A percentile compares a stretch with the other conserved stretches of the same genome.
Conservation (phyloP, 768 basidiomycete genomes). For the Leccinum rimulosum region DNA sequence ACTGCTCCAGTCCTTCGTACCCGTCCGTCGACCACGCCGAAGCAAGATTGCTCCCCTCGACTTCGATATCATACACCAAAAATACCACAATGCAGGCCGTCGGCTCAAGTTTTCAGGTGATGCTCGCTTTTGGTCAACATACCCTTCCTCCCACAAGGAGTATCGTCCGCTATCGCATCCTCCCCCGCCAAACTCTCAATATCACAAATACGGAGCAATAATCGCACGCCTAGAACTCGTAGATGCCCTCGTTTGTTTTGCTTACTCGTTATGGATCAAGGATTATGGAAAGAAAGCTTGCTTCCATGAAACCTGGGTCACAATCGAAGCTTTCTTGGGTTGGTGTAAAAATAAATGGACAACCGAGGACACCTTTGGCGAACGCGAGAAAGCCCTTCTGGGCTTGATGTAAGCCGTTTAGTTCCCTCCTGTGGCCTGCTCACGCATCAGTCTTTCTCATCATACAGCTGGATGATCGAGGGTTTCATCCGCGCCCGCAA, state of each 20-base stretch:
- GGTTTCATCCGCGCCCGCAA: slow-evolving; percentile 64
- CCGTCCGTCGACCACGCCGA: slow-evolving; percentile 66
- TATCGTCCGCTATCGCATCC: slow-evolving; percentile 63
- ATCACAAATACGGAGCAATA: slow-evolving; percentile 72
- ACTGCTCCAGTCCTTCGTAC: slow-evolving; percentile 41
- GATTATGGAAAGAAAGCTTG: slow-evolving; percentile 59
- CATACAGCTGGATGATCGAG: slow-evolving; percentile 72
- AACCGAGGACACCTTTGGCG: slow-evolving; percentile 40
- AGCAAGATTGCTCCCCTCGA: slow-evolving; percentile 48
- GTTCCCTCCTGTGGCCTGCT: slow-evolving; percentile 18
- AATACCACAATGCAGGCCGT: slow-evolving; percentile 67
- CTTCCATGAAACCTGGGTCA: slow-evolving; percentile 61
- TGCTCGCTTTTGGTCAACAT: slow-evolving; percentile 74
- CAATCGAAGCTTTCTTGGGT: slow-evolving; percentile 63
- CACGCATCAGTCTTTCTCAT: slow-evolving; percentile 23
- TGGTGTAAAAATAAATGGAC: slow-evolving; percentile 75
- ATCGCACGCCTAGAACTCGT: slow-evolving; percentile 78
- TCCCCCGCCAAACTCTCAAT: slow-evolving; percentile 62
- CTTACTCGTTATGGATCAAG: slow-evolving; percentile 79
- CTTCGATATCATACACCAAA: slow-evolving; percentile 63
- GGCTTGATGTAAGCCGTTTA: slow-evolving; percentile 70
- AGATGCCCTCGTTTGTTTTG: slow-evolving; percentile 81
- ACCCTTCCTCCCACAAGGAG: slow-evolving; percentile 59
- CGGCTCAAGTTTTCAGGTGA: slow-evolving; percentile 84
- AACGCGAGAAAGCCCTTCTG: slow-evolving; percentile 58